These are phyloP conservation scores for Suillus spraguei DNA, from an alignment of 768 basidiomycete species.

Conservation along the genomic window DNA sequence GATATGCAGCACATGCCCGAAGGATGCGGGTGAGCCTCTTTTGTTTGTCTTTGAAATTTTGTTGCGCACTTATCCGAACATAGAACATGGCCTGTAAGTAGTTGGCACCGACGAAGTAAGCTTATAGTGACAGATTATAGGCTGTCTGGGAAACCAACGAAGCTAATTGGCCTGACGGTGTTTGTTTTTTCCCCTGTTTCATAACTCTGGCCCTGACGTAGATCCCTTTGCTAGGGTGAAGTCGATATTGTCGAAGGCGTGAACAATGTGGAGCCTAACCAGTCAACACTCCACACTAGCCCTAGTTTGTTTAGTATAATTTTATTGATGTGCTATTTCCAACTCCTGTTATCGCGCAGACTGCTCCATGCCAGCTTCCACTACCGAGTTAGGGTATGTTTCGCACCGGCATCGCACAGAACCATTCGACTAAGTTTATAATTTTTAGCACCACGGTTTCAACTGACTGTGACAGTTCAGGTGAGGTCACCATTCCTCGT, in stretches of 20 bases:
- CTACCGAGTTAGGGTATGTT: conserved; percentile 29
- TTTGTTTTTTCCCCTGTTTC: conserved; percentile 12
- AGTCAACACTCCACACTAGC: conserved; percentile 58
- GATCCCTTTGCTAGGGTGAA: conserved; percentile 25
- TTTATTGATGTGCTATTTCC: background rate
- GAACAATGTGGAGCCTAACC: conserved; percentile 54
- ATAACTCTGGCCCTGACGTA: background rate
- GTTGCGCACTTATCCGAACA: conserved; percentile 6
- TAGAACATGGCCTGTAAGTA: conserved; percentile 40
- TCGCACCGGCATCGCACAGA: background rate
- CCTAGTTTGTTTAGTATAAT: conserved; percentile 34
- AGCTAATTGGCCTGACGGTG: conserved; percentile 29
- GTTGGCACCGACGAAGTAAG: background rate
- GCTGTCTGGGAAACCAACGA: conserved; percentile 32
- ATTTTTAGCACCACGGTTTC: conserved; percentile 20
- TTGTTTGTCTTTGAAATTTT: background rate
- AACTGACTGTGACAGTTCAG: conserved; percentile 28
- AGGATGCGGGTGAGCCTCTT: conserved; percentile 33
- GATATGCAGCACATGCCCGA: conserved; percentile 39
- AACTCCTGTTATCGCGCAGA: conserved; percentile 15
- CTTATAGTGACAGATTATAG: conserved; percentile 14
- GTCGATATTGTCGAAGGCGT: conserved; percentile 42
- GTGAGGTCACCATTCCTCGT: conserved; percentile 12
- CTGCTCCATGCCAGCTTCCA: conserved; percentile 30
- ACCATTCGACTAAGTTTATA: background rate